Conservation (phyloP, 208 protist genomes). For the Trypanosoma grayi region DNA sequence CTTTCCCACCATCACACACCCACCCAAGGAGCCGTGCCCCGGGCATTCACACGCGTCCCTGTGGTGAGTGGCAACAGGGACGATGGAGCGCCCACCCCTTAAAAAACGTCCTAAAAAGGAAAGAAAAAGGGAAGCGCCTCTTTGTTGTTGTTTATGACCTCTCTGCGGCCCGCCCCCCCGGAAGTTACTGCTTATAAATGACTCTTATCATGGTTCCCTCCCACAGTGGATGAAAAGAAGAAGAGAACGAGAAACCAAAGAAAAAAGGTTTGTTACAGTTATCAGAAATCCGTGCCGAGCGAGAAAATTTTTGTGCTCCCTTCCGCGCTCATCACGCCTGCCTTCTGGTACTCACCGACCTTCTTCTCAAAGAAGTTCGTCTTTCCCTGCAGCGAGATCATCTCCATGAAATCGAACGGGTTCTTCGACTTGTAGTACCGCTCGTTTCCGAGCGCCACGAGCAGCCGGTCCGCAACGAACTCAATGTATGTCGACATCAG, state of each 20-base stretch:
- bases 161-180: no score
- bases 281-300: constrained; percentile 91
- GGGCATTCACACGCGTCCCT: no score
- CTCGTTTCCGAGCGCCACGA: constrained; percentile 92
- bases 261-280: not conserved
- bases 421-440: constrained; percentile 97
- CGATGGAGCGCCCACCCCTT: no score
- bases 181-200: no score
- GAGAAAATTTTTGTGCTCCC: constrained; percentile 82
- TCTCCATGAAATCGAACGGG: constrained; percentile 99
- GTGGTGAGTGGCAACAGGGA: no score
- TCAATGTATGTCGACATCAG: constrained; percentile 99
- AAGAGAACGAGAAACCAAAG: not conserved
- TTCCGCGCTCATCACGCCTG: constrained; percentile 93
- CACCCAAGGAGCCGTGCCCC: no score
- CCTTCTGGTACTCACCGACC: constrained; percentile 99
- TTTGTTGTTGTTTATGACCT: no score
- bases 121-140: constrained; percentile 7
- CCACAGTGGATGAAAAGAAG: not conserved
- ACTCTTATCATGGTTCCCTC: no score
- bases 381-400: constrained; percentile 98
- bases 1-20: no score
- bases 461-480: constrained; percentile 98
- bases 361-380: constrained; percentile 99
- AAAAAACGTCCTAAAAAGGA: no score